Evolutionary conservation across 352 stramenopile genomes (phyloP), one percentile per base, ranked within the genome.

Genomic region (Phytopythium vexans): DNA sequence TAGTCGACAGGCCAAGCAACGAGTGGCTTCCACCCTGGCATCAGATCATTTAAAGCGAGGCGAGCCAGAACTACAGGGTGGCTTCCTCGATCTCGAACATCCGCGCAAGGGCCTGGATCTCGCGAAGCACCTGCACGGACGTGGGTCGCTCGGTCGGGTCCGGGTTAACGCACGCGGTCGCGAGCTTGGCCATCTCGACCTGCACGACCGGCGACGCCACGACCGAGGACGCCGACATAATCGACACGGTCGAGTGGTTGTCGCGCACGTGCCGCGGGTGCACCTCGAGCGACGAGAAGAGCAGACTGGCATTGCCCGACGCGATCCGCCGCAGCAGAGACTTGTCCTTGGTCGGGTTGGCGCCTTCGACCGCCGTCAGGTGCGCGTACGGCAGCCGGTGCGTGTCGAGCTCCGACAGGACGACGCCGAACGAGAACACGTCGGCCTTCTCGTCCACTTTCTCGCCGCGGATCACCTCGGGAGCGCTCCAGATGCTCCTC

Each of bases 371-470:
- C 39, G 39, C 12, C 12, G 21, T 47, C 41, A 14, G 15, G 2
- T 16, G 50, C 21, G 54, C 57, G 48, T 74, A 74, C 11, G 60
- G 54, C 1, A 49, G 12, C 8, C 56, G 49, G 0, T 60, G 32
- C 31, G 71, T 66, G 54, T 83, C 76, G 15, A 87, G 49, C 54
- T 84, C 76, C 2, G 70, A 72, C 2, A 87, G 54, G 50, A 87
- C 47, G n/a, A 87, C 57, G 37, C 73, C 76, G 38, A 87, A 73
- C 9, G 70, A 78, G 43, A 79, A 88, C 6, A 87, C 49, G 60
- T 88, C 76, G 43, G 71, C 65, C 55, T 69, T 72, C 3, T 72
- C 60, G 41, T 70, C 74, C 33, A 62, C 74, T 9, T 62, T 57
- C 38, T 70, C 62, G 8, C 73, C 70, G 2, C 68, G 49, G 56